Evolutionary conservation across 176 grass and related monocot species (phyloP), one percentile per base, ranked within the genome.

Genomic region (Sorghum bicolor): DNA sequence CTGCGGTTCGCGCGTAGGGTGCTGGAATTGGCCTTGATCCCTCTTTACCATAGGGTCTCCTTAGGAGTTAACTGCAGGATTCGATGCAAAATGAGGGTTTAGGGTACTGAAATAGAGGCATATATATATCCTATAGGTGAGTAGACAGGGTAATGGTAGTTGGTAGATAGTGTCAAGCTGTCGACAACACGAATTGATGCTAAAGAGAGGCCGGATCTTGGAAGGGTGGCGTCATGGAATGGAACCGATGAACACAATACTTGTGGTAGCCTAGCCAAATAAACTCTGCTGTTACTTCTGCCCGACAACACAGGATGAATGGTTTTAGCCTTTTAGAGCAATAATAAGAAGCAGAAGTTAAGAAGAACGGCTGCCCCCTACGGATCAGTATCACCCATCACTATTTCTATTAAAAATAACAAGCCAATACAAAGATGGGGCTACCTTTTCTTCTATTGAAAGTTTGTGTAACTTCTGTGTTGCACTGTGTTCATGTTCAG

Each of bases 171-270:
- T 15, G 25, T 12, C 3, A n/a, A 60, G 57, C n/a, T 25, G 57
- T 64, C 61, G 5, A 14, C 34, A n/a, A 13, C 55, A 64, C 11
- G 30, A 12, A 38, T 14, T 52, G 38, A 26, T 52, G 50, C 10
- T 37, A 74, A 62, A 69, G 30, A 70, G 29, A 52, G 20, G 38
- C n/a, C 53, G 38, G 70, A 85, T 89, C 39, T 84, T 11, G 83
- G 78, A 19, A 44, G 64, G 22, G 20, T 47, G 39, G 67, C 28
- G 22, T 62, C 62, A 70, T 24, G 2, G 48, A 5, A 63, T 60
- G n/a, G 3, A 58, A 26, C 33, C 0, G 7, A 61, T 60, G 58
- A 37, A 60, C 57, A 60, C 44, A 22, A 55, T 6, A 16, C 3
- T 44, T 62, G 1, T 25, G 22, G 8, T 60, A 60, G 10, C 57